These are phyloP conservation scores for Barnettozyma siamensis DNA, from an alignment of 805 yeast genomes.

Conservation along the genomic window DNA sequence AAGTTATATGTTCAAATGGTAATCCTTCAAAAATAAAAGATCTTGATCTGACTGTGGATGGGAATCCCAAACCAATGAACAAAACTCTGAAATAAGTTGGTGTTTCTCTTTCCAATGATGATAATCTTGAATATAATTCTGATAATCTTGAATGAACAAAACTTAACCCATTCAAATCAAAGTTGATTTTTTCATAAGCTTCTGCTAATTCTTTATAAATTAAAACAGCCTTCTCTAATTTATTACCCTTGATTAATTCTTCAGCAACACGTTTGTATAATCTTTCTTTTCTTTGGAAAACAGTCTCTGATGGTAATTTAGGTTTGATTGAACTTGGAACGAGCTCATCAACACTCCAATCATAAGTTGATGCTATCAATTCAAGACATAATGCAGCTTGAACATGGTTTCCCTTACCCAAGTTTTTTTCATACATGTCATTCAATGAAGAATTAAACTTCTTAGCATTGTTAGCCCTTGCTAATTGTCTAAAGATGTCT, in stretches of 20 bases:
- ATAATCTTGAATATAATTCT: constrained; percentile 59
- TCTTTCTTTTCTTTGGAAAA: constrained; percentile 75
- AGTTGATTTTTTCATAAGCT: constrained; percentile 66
- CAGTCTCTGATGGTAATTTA: constrained; percentile 70
- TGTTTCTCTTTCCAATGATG: constrained; percentile 61
- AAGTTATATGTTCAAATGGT: constrained; percentile 81
- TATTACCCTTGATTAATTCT: constrained; percentile 63
- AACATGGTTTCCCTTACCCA: constrained; percentile 54
- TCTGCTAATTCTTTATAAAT: constrained; percentile 71
- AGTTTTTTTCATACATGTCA: constrained; percentile 62
- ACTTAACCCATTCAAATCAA: constrained; percentile 71
- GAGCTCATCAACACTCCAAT: constrained; percentile 58
- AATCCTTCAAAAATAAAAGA: constrained; percentile 80
- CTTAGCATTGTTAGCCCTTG: constrained; percentile 75
- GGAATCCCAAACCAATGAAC: constrained; percentile 82
- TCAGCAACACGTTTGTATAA: constrained; percentile 64
- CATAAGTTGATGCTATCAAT: constrained; percentile 67
- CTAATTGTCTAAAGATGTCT: constrained; percentile 68
- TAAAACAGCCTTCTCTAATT: constrained; percentile 75
- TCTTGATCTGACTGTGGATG: constrained; percentile 65
- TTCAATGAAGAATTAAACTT: constrained; percentile 73
- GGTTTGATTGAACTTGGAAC: constrained; percentile 59
- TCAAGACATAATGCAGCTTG: constrained; percentile 84
- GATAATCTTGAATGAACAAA: constrained; percentile 64
- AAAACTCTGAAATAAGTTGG: constrained; percentile 77